These are phyloP conservation scores for Eucommia ulmoides DNA, from an alignment of 257 asterid genomes.

Conservation along the genomic window DNA sequence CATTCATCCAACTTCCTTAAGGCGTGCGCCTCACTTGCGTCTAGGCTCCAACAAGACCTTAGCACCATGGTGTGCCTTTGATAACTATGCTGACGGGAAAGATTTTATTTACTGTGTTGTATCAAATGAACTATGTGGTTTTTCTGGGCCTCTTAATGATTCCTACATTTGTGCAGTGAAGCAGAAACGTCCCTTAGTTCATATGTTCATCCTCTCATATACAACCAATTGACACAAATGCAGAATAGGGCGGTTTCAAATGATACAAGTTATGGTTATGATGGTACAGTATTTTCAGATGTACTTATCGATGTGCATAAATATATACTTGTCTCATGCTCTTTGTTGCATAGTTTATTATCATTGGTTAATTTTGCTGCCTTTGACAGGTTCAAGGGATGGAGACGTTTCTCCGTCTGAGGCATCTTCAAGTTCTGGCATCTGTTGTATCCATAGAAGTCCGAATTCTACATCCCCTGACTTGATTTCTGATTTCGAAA, in stretches of 20 bases:
- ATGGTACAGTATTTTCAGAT: slow-evolving; percentile 34
- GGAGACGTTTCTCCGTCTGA: slow-evolving; percentile 49
- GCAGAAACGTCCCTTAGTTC: slow-evolving; percentile 28
- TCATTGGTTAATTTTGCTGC: no score
- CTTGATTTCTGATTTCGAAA: slow-evolving; percentile 21
- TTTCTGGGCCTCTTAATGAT: no score
- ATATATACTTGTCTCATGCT: slow-evolving; percentile 7
- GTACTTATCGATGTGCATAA: no score
- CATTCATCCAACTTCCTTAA: no score
- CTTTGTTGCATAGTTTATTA: slow-evolving; percentile 20
- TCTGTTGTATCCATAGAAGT: slow-evolving; percentile 48
- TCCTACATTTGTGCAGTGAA: slow-evolving; percentile 37
- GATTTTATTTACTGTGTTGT: no score
- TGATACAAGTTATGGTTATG: slow-evolving; percentile 21
- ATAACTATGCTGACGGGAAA: no score
- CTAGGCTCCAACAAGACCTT: no score
- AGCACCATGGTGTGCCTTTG: no score
- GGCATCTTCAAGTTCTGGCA: slow-evolving; percentile 78
- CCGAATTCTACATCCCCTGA: slow-evolving; percentile 26
- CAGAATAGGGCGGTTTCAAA: slow-evolving; percentile 23
- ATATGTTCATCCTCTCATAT: slow-evolving; percentile 52
- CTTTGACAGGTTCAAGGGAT: slow-evolving; percentile 44
- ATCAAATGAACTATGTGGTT: no score
- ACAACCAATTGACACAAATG: slow-evolving; percentile 37
- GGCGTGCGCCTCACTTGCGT: no score